These are phyloP conservation scores for Puccinia horiana DNA, from an alignment of 1,284 basidiomycete genomes.

Conservation along the genomic window DNA sequence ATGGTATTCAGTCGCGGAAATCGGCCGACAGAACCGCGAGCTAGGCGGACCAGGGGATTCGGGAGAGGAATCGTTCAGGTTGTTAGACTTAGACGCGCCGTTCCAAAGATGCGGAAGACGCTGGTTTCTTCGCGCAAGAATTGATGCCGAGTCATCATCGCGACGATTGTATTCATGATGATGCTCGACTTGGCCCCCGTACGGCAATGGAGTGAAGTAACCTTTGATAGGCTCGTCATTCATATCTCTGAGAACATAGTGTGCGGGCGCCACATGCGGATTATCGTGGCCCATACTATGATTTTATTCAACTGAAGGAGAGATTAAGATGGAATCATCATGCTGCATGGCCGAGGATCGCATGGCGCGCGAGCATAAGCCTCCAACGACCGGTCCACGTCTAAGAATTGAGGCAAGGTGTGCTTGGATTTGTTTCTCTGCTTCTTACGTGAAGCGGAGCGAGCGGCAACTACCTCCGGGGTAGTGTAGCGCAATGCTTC, in stretches of 20 bases:
- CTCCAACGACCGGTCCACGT: conserved; percentile 4
- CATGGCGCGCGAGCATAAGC: neutral
- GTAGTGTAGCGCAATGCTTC: conserved; percentile 38
- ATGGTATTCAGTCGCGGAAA: conserved; percentile 9
- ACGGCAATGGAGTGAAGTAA: neutral
- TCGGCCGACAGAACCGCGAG: neutral
- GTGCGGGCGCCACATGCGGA: neutral
- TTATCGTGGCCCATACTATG: neutral
- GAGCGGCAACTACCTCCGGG: neutral
- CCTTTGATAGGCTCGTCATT: neutral
- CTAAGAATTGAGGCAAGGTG: conserved; percentile 25
- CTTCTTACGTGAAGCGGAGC: conserved; percentile 28
- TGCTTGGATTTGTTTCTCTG: conserved; percentile 36
- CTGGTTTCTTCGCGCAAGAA: conserved; percentile 9
- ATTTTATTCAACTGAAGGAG: neutral
- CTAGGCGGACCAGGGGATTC: neutral
- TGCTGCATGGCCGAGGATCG: neutral
- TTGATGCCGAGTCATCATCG: neutral
- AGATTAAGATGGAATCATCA: neutral
- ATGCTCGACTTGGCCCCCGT: neutral
- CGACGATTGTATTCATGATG: neutral
- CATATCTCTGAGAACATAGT: neutral
- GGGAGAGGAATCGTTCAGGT: neutral
- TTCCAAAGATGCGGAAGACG: conserved; percentile 27
- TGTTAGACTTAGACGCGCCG: neutral